Evolutionary conservation across 441 rosid genomes (phyloP).

Genomic region (Bocquillonia castaneifolia): DNA sequence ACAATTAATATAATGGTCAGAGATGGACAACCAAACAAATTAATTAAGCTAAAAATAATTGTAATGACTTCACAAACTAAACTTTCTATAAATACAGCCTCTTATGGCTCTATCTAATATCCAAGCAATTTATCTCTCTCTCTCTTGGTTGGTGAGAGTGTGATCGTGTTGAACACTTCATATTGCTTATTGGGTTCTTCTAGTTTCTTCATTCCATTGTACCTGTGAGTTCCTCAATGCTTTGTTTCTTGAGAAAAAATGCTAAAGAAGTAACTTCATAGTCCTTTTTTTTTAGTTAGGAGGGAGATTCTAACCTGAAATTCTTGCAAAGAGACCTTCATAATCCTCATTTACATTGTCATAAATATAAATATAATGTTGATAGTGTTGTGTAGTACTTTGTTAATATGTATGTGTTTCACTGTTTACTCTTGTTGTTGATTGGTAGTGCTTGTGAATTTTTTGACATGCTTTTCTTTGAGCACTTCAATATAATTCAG

Average conservation of each 20-base stretch:
- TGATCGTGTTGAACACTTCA: not conserved
- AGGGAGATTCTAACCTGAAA: too few relatives aligned
- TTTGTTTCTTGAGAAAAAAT: not conserved
- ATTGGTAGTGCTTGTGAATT: too few relatives aligned
- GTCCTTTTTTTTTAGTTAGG: not conserved
- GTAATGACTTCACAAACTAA: not conserved
- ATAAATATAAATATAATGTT: too few relatives aligned
- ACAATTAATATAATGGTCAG: too few relatives aligned
- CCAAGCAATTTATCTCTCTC: not conserved
- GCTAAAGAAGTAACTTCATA: not conserved
- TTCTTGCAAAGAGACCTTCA: too few relatives aligned
- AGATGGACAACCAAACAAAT: too few relatives aligned
- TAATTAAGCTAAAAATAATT: too few relatives aligned
- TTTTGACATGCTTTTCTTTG: too few relatives aligned
- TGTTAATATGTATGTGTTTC: too few relatives aligned
- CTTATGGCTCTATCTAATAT: not conserved
- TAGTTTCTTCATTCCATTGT: not conserved
- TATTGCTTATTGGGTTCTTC: not conserved
- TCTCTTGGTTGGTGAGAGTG: not conserved
- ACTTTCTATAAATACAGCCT: conserved; percentile 15
- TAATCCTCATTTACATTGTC: too few relatives aligned
- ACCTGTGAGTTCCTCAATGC: not conserved
- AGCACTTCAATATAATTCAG: conserved; percentile 6
- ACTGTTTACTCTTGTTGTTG: too few relatives aligned
- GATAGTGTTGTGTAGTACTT: too few relatives aligned